phyloP scores from a whole-genome alignment of 2,329 filamentous ascomycete species.

The Botrytis paeoniae region DNA sequence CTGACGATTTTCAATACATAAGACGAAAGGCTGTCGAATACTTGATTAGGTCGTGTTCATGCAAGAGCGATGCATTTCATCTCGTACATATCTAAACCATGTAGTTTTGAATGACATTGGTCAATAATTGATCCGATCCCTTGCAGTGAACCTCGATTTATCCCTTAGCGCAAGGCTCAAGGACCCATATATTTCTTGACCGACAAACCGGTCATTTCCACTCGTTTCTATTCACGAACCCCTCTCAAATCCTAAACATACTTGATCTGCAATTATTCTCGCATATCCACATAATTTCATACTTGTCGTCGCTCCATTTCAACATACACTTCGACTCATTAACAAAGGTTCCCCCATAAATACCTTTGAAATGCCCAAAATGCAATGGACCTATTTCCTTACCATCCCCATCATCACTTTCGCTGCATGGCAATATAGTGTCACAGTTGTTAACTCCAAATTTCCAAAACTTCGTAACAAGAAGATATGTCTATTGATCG shows the following conservation, averaged over 20 bases:
- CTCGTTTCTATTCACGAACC: slow-evolving; percentile 4
- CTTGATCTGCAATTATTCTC: neutral
- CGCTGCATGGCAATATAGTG: slow-evolving; percentile 39
- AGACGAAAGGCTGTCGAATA: slow-evolving; percentile 9
- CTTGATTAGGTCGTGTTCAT: neutral
- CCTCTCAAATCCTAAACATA: neutral
- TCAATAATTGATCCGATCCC: neutral
- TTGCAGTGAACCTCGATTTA: neutral
- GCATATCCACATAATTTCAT: neutral
- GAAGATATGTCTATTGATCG: slow-evolving; percentile 87
- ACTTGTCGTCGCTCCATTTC: slow-evolving; percentile 2
- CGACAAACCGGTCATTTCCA: slow-evolving; percentile 8
- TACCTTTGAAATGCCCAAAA: slow-evolving; percentile 20
- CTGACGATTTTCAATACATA: neutral
- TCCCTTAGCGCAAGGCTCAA: slow-evolving; percentile 5
- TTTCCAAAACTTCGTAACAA: slow-evolving; percentile 74
- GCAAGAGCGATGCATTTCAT: neutral
- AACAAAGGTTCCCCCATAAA: neutral
- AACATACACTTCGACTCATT: neutral
- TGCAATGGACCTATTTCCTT: slow-evolving; percentile 34
- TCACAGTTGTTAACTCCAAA: slow-evolving; percentile 41
- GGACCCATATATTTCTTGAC: slow-evolving; percentile 4
- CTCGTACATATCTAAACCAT: neutral
- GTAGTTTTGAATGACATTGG: neutral
- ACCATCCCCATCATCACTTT: slow-evolving; percentile 43